Evolutionary conservation across 2,329 filamentous ascomycete species (phyloP).

Genomic region (Fusarium fracticaudum): DNA sequence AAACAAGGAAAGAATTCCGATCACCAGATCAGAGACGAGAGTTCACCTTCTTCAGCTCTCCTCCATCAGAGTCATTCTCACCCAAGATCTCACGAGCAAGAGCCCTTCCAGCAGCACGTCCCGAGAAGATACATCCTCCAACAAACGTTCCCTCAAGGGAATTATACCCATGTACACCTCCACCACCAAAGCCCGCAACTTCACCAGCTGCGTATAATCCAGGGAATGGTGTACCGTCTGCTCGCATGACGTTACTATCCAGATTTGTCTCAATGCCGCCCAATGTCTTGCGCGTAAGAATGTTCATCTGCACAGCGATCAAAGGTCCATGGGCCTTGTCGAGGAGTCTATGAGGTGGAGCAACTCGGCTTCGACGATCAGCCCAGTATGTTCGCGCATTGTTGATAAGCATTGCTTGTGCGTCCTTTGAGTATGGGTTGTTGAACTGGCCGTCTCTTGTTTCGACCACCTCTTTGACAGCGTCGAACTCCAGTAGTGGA

Average conservation of each 20-base stretch:
- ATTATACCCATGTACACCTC: conserved; percentile 70
- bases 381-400: conserved; percentile 66
- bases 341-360: conserved; percentile 62
- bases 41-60: neutral
- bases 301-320: conserved; percentile 68
- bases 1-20: neutral
- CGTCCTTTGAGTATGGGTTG: conserved; percentile 67
- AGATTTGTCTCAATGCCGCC: conserved; percentile 69
- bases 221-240: conserved; percentile 58
- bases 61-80: neutral
- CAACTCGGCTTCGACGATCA: conserved; percentile 61
- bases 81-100: conserved; percentile 59
- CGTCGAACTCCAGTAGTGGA: conserved; percentile 56
- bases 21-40: conserved; percentile 1
- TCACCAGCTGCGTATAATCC: conserved; percentile 70
- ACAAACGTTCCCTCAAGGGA: conserved; percentile 71
- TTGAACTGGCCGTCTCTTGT: conserved; percentile 64
- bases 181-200: conserved; percentile 68
- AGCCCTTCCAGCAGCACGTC: conserved; percentile 63
- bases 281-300: conserved; percentile 69
- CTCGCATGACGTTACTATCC: conserved; percentile 63
- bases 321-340: conserved; percentile 66
- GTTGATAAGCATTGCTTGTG: conserved; percentile 69
- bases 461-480: conserved; percentile 59
- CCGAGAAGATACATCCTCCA: conserved; percentile 71